Percentiles rank a stretch among this genome's conserved stretches.
phyloP scores from a whole-genome alignment of 2,329 filamentous ascomycete species.

The Myriosclerotinia curreyana region DNA sequence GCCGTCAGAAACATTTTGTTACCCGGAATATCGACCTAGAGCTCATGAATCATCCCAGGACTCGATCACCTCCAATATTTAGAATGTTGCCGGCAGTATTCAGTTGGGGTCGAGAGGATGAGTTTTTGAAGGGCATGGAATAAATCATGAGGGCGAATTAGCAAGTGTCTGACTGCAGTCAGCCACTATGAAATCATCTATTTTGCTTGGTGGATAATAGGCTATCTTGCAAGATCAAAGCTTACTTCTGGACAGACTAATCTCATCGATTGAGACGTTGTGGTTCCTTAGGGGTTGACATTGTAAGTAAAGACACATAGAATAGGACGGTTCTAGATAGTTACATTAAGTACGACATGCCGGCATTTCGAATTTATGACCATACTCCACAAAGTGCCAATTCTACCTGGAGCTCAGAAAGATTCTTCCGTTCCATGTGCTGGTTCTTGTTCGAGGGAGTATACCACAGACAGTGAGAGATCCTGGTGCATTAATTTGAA shows the following conservation, averaged over 20 bases:
- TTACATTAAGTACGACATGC: not conserved
- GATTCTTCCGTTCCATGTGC: not conserved
- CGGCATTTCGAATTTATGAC: not conserved
- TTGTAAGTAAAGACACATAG: not conserved
- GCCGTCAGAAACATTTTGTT: not conserved
- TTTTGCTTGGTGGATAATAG: not conserved
- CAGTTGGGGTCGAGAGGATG: not conserved
- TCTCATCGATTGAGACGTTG: not conserved
- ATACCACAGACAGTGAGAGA: not conserved
- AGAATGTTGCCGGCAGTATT: not conserved
- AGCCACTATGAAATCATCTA: not conserved
- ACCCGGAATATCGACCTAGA: not conserved
- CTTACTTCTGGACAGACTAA: not conserved
- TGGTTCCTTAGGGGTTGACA: not conserved
- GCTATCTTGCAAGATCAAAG: not conserved
- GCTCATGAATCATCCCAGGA: not conserved
- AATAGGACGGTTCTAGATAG: not conserved
- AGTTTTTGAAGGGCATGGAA: not conserved
- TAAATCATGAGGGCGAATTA: not conserved
- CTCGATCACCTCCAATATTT: constrained; percentile 4
- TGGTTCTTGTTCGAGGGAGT: not conserved
- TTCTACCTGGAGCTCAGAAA: not conserved
- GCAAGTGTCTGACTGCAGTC: not conserved
- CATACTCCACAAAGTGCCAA: not conserved
- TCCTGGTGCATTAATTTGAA: not conserved